Base-by-base conservation (phyloP, 352 stramenopile species). In the Globisporangium spiculum region DNA sequence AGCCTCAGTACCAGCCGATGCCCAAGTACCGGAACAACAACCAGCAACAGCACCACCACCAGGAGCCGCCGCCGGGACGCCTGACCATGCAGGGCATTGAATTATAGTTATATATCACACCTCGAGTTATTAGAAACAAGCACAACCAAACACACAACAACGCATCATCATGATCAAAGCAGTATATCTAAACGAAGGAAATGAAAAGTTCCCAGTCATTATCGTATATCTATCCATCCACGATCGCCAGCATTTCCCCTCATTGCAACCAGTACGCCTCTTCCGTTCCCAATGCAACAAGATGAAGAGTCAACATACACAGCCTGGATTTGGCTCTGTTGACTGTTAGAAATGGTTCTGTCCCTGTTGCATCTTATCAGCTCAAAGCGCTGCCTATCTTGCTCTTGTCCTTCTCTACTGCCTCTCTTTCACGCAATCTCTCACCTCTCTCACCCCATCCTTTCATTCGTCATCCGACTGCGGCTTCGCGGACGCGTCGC, bases 401-500 rank as follows among this genome's bases (percentile, higher is more conserved):
- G 41, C 14, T 1, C 41, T 20, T 50, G 5, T n/a, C 6, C 41
- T 50, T 41, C 18, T 60, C 14, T 22, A 5, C 1, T 44, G 26
- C 27, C 55, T 14, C 27, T 60, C 54, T 24, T 27, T 44, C 54
- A 24, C 61, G 8, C 27, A 26, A 30, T 56, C 63, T 30, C 36
- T n/a, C 60, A 50, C 53, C 34, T 63, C 18, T 38, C 24, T 44
- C 16, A 3, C 41, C n/a, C 18, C 55, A 4, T 63, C 36, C 34
- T 32, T 36, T 27, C 30, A 53, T 50, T 66, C 64, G 22, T 70
- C 71, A 3, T 77, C 71, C 3, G 67, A 72, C 46, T 54, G 27
- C 2, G 60, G 60, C 56, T 78, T 80, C 1, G 65, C 54, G 1
- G 88, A 91, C 10, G 88, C 88, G 72, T 96, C 89, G n/a, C 89